Evolutionary conservation across 2,329 filamentous ascomycete genomes (phyloP).

Genomic region (Paramyrothecium roridum): DNA sequence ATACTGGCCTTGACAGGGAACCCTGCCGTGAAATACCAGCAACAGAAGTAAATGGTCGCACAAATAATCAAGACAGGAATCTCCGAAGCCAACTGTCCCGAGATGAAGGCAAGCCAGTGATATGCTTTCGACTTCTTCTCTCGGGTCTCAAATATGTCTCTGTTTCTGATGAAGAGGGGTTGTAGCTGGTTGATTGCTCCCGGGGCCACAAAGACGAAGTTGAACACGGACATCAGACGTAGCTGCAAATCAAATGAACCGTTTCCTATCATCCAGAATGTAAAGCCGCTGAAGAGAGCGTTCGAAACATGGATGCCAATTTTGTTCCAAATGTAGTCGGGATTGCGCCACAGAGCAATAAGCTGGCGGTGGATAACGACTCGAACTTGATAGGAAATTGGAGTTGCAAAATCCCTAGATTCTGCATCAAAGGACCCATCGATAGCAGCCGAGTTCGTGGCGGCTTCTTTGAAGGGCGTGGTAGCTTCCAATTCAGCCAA

Average conservation of each 20-base stretch:
- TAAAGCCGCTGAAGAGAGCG: constrained; percentile 45
- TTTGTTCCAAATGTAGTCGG: constrained; percentile 22
- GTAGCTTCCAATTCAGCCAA: constrained; percentile 52
- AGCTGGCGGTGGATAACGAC: neutral
- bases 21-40: constrained; percentile 44
- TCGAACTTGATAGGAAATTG: neutral
- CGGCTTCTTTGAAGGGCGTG: constrained; percentile 27
- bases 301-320: constrained; percentile 37
- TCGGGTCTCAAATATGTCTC: constrained; percentile 44
- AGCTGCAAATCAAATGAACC: constrained; percentile 34
- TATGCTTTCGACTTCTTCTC: constrained; percentile 51
- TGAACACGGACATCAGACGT: constrained; percentile 46
- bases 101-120: constrained; percentile 48
- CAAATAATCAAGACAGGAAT: constrained; percentile 34
- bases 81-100: constrained; percentile 37
- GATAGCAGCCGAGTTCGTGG: neutral
- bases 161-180: constrained; percentile 42
- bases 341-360: neutral
- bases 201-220: constrained; percentile 49
- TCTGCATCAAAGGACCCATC: neutral
- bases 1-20: constrained; percentile 33
- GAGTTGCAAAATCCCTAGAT: neutral
- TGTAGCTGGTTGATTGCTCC: constrained; percentile 33
- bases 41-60: constrained; percentile 38
- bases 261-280: constrained; percentile 44